A percentile compares a stretch with the other conserved stretches of the same genome.
Evolutionary conservation across 495 filamentous ascomycete species (phyloP).

Genomic region (Aspergillus asperescens): DNA sequence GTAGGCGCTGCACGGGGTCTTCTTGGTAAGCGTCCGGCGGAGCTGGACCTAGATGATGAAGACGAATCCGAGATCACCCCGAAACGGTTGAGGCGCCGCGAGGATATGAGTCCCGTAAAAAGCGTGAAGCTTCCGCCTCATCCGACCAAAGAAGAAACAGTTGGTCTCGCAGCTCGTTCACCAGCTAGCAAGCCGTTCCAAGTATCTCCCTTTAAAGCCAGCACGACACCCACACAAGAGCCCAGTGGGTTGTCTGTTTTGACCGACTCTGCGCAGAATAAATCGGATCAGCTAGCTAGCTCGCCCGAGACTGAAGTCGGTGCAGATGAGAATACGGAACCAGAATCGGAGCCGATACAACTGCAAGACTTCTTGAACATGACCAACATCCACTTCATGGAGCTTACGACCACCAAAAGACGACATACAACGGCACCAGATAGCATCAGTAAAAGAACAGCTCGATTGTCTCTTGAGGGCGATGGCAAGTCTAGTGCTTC

Average conservation of each 20-base stretch:
- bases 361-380: conserved; percentile 90
- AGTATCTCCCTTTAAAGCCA: conserved; percentile 32
- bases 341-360: conserved; percentile 64
- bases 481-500: conserved; percentile 38
- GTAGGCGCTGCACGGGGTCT: conserved; percentile 70
- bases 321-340: conserved; percentile 17
- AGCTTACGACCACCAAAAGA: conserved; percentile 85
- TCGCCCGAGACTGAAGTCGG: conserved; percentile 22
- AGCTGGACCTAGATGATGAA: conserved; percentile 63
- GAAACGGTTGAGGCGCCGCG: conserved; percentile 63
- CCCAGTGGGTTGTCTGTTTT: conserved; percentile 12
- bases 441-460: conserved; percentile 37
- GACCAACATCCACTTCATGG: conserved; percentile 96
- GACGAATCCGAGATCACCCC: conserved; percentile 61
- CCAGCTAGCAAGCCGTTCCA: conserved; percentile 32
- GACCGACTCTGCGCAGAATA: conserved; percentile 24
- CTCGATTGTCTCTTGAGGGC: conserved; percentile 34
- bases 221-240: conserved; percentile 34
- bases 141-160: conserved; percentile 57
- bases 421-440: conserved; percentile 73
- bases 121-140: conserved; percentile 62
- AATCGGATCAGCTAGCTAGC: conserved; percentile 1
- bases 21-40: conserved; percentile 67
- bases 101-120: conserved; percentile 69
- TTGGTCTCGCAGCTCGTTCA: conserved; percentile 53